Percentiles rank a stretch among this genome's conserved stretches.
These are phyloP conservation scores for Brassica incana DNA, from an alignment of 345 rosid species.

Conservation along the genomic window DNA sequence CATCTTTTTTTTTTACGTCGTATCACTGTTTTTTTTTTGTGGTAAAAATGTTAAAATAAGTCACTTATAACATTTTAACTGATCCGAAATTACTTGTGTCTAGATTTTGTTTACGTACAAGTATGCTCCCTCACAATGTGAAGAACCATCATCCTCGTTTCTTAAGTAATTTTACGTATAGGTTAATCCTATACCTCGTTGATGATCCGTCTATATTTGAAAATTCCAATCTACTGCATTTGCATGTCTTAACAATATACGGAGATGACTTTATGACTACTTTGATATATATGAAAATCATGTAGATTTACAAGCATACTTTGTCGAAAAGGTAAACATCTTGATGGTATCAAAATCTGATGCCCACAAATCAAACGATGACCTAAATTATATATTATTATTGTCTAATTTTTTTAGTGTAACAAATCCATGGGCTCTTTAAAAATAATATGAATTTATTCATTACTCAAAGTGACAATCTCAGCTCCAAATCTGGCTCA, in stretches of 20 bases:
- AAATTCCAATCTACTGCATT: background rate
- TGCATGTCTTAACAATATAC: background rate
- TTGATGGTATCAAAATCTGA: conserved; percentile 7
- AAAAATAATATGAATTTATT: conserved; percentile 12
- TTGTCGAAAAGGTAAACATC: background rate
- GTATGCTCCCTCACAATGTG: background rate
- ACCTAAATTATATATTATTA: conserved; percentile 16
- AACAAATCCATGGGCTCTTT: conserved; percentile 1
- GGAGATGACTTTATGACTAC: background rate
- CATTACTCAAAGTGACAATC: conserved; percentile 55
- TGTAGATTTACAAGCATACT: conserved; percentile 16
- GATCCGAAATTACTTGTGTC: conserved; percentile 1
- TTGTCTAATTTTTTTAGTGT: conserved; percentile 15
- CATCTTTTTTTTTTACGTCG: conserved; percentile 7
- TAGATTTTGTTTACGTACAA: background rate
- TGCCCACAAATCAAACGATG: conserved; percentile 22
- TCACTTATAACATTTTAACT: conserved; percentile 3
- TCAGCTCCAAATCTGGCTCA: conserved; percentile 89
- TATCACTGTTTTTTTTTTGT: background rate
- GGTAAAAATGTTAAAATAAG: background rate
- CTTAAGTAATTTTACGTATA: background rate
- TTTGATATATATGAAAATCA: conserved; percentile 7
- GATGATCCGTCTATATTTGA: background rate
- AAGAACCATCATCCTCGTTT: background rate
- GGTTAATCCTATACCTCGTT: background rate